A percentile compares a stretch with the other conserved stretches of the same genome.
phyloP scores from a whole-genome alignment of 805 yeast species.

The Maudiozyma serrabonitensis region DNA sequence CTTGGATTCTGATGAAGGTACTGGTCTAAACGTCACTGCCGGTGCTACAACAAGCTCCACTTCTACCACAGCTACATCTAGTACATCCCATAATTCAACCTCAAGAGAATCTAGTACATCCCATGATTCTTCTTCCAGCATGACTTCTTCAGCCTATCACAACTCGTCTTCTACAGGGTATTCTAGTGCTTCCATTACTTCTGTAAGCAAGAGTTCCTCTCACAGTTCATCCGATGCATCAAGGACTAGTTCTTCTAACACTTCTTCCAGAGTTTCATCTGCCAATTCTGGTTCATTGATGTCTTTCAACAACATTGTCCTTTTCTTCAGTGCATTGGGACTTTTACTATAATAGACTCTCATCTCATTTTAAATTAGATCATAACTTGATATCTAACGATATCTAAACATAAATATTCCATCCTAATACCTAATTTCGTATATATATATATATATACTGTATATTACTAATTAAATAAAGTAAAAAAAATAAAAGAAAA shows the following conservation, averaged over 20 bases:
- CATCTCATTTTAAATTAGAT: background rate
- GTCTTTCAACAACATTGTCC: background rate
- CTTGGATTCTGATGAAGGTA: slow-evolving; percentile 49
- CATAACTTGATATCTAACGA: background rate
- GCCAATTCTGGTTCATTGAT: background rate
- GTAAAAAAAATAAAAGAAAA: background rate
- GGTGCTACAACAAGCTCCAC: slow-evolving; percentile 4
- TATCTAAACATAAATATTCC: background rate
- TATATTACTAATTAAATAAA: background rate
- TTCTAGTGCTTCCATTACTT: background rate
- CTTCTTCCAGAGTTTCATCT: background rate
- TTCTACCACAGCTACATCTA: background rate
- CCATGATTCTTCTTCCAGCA: background rate
- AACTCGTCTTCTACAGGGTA: background rate
- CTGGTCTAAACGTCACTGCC: slow-evolving; percentile 52
- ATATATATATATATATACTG: background rate
- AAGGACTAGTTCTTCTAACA: background rate
- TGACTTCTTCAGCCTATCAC: background rate
- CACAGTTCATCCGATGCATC: background rate
- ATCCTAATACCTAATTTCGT: background rate
- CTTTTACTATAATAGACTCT: background rate
- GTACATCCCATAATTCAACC: background rate
- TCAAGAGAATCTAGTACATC: background rate
- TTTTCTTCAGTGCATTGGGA: background rate
- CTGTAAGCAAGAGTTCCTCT: background rate